Evolutionary conservation across 2,329 filamentous ascomycete genomes (phyloP).

Genomic region (Dactylellina cionopaga): DNA sequence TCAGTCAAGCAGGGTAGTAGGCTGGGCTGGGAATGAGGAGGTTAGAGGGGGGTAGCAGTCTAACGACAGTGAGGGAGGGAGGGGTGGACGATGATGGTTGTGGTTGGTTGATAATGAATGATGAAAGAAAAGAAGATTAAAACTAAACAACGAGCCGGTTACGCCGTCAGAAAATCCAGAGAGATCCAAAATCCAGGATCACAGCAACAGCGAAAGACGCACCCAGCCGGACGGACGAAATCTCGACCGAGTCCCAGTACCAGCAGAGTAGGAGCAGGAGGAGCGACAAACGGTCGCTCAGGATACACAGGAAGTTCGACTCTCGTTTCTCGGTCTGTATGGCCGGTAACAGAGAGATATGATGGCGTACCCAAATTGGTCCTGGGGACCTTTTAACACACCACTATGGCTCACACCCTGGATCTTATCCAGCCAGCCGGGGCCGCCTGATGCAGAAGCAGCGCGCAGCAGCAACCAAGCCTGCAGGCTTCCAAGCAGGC

Average conservation of each 20-base stretch:
- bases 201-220: neutral
- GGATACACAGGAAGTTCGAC: no score
- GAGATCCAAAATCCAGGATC: neutral
- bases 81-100: constrained; percentile 20
- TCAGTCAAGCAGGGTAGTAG: constrained; percentile 4
- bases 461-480: constrained; percentile 41
- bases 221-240: neutral
- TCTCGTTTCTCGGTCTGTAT: constrained; percentile 5
- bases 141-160: neutral
- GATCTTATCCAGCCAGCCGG: constrained; percentile 41
- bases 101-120: constrained; percentile 37
- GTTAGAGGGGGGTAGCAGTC: neutral
- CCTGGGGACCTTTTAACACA: constrained; percentile 44
- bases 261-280: no score
- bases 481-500: constrained; percentile 37
- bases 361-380: constrained; percentile 29
- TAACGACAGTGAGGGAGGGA: constrained; percentile 20
- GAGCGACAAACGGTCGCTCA: no score
- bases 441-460: constrained; percentile 39
- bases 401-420: constrained; percentile 34
- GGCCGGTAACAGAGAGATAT: neutral
- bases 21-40: neutral
- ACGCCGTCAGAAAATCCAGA: constrained; percentile 2
- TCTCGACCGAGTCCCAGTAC: neutral
- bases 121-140: constrained; percentile 23